Evolutionary conservation across 768 basidiomycete genomes (phyloP), one percentile per base, ranked within the genome.

Genomic region (Tremella yokohamensis): DNA sequence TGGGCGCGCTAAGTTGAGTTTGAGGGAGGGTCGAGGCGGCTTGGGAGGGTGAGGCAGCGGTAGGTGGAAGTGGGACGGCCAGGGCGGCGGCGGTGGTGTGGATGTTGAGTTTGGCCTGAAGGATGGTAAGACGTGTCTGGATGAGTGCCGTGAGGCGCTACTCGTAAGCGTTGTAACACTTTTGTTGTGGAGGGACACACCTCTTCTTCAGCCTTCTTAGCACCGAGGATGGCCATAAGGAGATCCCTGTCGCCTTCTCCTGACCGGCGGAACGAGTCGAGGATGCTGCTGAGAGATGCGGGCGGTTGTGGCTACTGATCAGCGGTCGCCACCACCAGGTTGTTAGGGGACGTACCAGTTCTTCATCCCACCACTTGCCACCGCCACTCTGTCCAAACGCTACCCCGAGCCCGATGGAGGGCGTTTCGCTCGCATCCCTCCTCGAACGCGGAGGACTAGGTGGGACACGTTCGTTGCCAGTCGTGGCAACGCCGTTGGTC

Each of bases 161-260:
- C 16, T 29, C 20, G 2, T 45, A 4, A 45, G 42, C 42, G 8
- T 45, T 16, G 15, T 45, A 22, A 22, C n/a, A 49, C 15, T 49
- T 22, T 16, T 4, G 4, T 6, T 16, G 19, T 8, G 8, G 16
- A 19, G n/a, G 7, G 40, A 56, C 83, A 40, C 63, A 89, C 90
- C 83, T 94, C 88, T 73, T 96, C 92, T 75, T 96, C 92, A 12
- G 92, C 87, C 47, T 85, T 83, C 80, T 96, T 96, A 70, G 91
- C 90, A 60, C 87, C 90, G 50, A 96, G 81, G 83, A 96, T 88
- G 64, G 89, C 84, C 37, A 94, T 81, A 19, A 96, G 81, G 84
- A 93, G 87, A 52, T 93, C 90, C 20, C 91, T 82, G 80, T 96
- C 92, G 42, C 90, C 91, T 60, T 92, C 89, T 60, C 92, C 92